Conservation (phyloP, 371 early-diverging fungal genomes). For the Lichtheimia hyalospora region DNA sequence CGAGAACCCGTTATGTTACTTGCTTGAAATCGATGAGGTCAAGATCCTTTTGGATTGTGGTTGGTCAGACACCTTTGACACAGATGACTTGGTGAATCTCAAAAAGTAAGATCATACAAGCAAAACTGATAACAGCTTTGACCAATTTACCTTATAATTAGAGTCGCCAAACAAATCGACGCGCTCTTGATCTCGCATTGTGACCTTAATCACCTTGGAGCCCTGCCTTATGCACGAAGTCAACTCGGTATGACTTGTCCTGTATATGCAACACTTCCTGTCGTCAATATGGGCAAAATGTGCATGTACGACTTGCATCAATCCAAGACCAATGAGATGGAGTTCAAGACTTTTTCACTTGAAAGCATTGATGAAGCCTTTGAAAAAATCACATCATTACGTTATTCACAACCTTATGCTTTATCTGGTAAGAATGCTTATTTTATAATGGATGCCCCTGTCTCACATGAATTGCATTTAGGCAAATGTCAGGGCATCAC, state of each 20-base stretch:
- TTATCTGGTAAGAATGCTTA: constrained; percentile 49
- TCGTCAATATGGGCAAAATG: constrained; percentile 92
- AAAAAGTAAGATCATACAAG: constrained; percentile 50
- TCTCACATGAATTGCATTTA: constrained; percentile 7
- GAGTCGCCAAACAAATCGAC: constrained; percentile 91
- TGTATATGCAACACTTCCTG: constrained; percentile 92
- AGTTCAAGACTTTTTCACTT: constrained; percentile 70
- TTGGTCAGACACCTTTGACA: constrained; percentile 74
- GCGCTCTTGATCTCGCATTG: constrained; percentile 92
- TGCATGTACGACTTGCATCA: constrained; percentile 79
- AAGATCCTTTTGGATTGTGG: constrained; percentile 94
- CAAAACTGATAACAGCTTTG: background rate
- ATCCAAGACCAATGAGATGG: constrained; percentile 67
- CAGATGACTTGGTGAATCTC: constrained; percentile 65
- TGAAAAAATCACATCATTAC: constrained; percentile 77
- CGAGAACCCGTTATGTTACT: constrained; percentile 85
- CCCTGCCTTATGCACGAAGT: constrained; percentile 80
- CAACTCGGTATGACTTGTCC: constrained; percentile 85
- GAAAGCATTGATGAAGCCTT: constrained; percentile 85
- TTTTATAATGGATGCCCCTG: background rate
- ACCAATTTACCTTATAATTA: constrained; percentile 17
- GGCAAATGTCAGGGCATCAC: constrained; percentile 86
- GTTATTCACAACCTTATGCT: constrained; percentile 90
- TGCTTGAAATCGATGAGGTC: constrained; percentile 89
- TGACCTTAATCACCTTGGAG: constrained; percentile 89